phyloP scores from a whole-genome alignment of 495 filamentous ascomycete genomes.

The Tuber indicum region DNA sequence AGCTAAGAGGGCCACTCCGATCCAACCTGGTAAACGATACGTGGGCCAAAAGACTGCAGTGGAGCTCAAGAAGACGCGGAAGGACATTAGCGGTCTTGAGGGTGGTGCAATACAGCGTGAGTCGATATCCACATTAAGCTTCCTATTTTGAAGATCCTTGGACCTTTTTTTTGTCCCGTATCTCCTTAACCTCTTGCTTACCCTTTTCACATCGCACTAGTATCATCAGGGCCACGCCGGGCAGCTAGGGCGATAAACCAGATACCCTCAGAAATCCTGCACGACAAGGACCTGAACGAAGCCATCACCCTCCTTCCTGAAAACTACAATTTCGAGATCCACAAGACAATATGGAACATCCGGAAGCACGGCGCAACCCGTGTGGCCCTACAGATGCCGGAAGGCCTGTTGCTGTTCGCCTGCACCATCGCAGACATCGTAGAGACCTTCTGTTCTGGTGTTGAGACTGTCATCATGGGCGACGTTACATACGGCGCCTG shows the following conservation, averaged over 20 bases:
- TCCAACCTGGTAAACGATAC: conserved; percentile 70
- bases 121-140: background rate
- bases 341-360: conserved; percentile 93
- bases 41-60: conserved; percentile 60
- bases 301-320: conserved; percentile 79
- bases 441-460: conserved; percentile 83
- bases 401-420: conserved; percentile 90
- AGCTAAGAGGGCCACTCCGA: background rate
- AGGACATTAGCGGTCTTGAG: conserved; percentile 50
- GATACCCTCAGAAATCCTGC: conserved; percentile 76
- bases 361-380: conserved; percentile 67
- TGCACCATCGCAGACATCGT: conserved; percentile 98
- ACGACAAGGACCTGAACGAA: conserved; percentile 80
- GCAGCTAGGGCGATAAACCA: conserved; percentile 74
- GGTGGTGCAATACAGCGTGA: conserved; percentile 59
- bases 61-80: conserved; percentile 49
- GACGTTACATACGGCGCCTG: conserved; percentile 98
- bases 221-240: conserved; percentile 55
- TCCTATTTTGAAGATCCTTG: background rate
- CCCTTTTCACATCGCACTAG: conserved; percentile 34
- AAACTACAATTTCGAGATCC: conserved; percentile 98
- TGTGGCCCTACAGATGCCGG: conserved; percentile 91
- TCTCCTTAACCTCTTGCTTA: conserved; percentile 13
- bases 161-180: background rate
- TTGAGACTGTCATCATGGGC: conserved; percentile 94